Base-by-base conservation (phyloP, 2,329 filamentous ascomycete genomes). In the Epichloe coenophiala region DNA sequence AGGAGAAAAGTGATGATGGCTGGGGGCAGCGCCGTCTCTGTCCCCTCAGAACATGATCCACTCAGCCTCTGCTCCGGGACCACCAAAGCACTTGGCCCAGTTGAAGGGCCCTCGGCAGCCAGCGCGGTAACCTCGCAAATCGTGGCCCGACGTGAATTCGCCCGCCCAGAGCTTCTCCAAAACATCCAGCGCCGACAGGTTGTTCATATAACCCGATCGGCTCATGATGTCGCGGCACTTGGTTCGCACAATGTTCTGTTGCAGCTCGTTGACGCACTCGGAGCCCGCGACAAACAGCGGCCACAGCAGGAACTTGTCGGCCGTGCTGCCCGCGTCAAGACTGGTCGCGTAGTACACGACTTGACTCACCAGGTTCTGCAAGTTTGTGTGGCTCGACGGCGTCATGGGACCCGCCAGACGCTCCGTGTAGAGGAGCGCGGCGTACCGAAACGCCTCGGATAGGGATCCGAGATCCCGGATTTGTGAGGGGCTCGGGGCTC, bases 201-300 rank as follows among this genome's bases (percentile, higher is more conserved):
- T 96, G 68, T 95, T 96, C 74, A 89, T 87, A 68, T 96, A 96
- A 1, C 90, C 90, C 49, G 86, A 91, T 57, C 91, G 85, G 33
- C 81, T 79, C 74, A 91, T 89, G 57, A 96, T 91, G 61, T 91
- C 88, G 43, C 83, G 76, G 68, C 88, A 95, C 58, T 89, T 84
- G 57, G 80, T 76, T 49, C 89, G 81, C 48, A 96, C 84, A 52
- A 90, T 80, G 51, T 80, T 78, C 55, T 90, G 85, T 61, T 95
- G 86, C 47, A 82, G 72, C 60, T 86, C 81, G 57, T 88, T 84
- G 55, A 93, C 84, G 60, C 88, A 95, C 69, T 96, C 91, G 21
- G 87, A 89, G 19, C 90, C 90, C 1, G 85, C 83, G 48, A 96
- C 84, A 64, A 96, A 95, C 3, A 96, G 76, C 3, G 91, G 90